Evolutionary conservation across 2,329 filamentous ascomycete species (phyloP).

Genomic region (Neonectria hederae): DNA sequence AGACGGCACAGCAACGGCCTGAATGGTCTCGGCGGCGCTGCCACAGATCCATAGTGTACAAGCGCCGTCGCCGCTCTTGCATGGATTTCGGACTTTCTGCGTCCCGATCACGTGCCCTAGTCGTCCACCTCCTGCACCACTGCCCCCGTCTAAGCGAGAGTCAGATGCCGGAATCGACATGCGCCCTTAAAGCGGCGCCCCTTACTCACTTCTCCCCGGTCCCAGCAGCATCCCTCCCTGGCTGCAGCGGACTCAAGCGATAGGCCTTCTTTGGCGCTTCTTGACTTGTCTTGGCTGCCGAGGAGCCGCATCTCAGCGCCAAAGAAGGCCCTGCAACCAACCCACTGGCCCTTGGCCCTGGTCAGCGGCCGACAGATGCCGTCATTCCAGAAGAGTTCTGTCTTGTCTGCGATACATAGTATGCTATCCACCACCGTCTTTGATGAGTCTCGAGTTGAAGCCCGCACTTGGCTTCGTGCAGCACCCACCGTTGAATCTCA

Average conservation of each 20-base stretch:
- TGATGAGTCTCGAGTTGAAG: background rate
- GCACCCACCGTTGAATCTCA: no score
- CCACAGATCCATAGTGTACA: conserved; percentile 24
- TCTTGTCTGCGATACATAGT: background rate
- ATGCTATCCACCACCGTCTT: no score
- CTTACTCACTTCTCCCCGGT: conserved; percentile 6
- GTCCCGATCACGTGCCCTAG: background rate
- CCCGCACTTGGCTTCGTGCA: background rate
- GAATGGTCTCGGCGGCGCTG: conserved; percentile 38
- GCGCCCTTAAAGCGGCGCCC: conserved; percentile 19
- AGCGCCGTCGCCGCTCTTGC: conserved; percentile 11
- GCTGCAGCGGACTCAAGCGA: background rate
- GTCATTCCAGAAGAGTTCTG: conserved; percentile 6
- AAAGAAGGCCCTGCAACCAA: background rate
- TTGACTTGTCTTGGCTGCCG: conserved; percentile 22
- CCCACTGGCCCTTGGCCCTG: background rate
- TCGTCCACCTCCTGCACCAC: background rate
- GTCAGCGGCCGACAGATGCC: conserved; percentile 19
- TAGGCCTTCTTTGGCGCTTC: conserved; percentile 1
- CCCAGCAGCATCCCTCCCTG: background rate
- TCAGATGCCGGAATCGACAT: background rate
- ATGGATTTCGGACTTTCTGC: background rate
- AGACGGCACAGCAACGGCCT: conserved; percentile 41
- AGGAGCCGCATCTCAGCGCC: conserved; percentile 23
- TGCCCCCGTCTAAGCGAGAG: no score